Conservation (phyloP, 192 early-diverging fungal species). For the Helicostylum pulchrum region DNA sequence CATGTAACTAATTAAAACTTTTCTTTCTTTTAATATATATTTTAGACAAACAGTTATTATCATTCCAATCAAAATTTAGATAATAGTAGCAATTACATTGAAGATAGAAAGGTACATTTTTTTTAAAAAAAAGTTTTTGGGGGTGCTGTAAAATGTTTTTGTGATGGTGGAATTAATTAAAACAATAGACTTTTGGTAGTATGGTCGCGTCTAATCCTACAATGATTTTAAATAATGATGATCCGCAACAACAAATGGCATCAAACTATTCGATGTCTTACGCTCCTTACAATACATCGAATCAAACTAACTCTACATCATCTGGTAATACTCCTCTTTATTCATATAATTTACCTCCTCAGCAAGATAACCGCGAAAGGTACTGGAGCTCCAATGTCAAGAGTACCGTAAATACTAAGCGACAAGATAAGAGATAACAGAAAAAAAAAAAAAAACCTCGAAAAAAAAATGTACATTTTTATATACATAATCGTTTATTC, state of each 20-base stretch:
- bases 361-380: neutral
- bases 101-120: too few species aligned
- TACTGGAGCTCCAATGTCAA: neutral
- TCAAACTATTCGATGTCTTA: slow-evolving; percentile 14
- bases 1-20: too few species aligned
- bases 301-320: neutral
- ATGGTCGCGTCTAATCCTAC: slow-evolving; percentile 2
- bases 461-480: neutral
- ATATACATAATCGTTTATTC: neutral
- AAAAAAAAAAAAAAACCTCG: neutral
- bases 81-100: too few species aligned
- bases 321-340: slow-evolving; percentile 2
- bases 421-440: slow-evolving; percentile 3
- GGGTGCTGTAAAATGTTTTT: too few species aligned
- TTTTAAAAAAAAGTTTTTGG: too few species aligned
- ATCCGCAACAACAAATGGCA: slow-evolving; percentile 14
- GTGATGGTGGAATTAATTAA: neutral
- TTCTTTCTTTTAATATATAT: too few species aligned
- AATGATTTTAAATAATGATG: neutral
- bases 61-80: too few species aligned
- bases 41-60: too few species aligned
- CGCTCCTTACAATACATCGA: neutral
- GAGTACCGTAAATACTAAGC: neutral
- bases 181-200: slow-evolving; percentile 6
- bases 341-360: slow-evolving; percentile 7